Evolutionary conservation across 805 yeast species (phyloP), one percentile per base, ranked within the genome.

Genomic region (Dipodascus geniculatus): DNA sequence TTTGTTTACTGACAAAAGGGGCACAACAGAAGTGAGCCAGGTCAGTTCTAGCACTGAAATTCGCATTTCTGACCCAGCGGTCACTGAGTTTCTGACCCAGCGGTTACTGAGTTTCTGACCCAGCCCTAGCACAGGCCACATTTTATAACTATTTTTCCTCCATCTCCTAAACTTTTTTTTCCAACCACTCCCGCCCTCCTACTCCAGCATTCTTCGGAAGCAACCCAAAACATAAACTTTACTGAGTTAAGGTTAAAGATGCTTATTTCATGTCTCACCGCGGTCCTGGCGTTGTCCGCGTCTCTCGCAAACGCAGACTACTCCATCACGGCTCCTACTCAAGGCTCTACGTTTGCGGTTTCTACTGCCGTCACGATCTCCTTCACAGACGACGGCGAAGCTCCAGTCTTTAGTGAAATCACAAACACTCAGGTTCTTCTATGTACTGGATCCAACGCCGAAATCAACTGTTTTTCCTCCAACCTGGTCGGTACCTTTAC

Each of bases 381-480:
- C 22, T 89, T 95, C 83, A 65, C 72, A 16, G 83, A 81, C 55
- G 77, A 77, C 58, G 82, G 77, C 49, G 62, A 69, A 3, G 58
- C 62, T 2, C 85, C 87, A 0, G 57, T 72, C 0, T 61, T 84
- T 48, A 54, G 61, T 1, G 71, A 75, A 6, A 75, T 79, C 22
- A 57, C 67, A 2, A 58, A 69, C 1, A 80, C 76, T 57, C 71
- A 82, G 0, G 70, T 89, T 53, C 66, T 69, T 3, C 70, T 91
- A 52, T 82, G 91, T 67, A 78, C 90, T 1, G 96, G 96, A 31
- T 67, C 81, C 22, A 78, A 80, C 61, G 38, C 64, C 22, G 68
- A 71, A 17, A 76, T 84, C 60, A 59, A 69, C 35, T 71, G 78
- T 55, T 60, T 76, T 35, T 57, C 62, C 42, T 42, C 48, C n/a